Evolutionary conservation across 2,329 filamentous ascomycete genomes (phyloP), one percentile per base, ranked within the genome.

Genomic region (Emergomyces pasteurianus): DNA sequence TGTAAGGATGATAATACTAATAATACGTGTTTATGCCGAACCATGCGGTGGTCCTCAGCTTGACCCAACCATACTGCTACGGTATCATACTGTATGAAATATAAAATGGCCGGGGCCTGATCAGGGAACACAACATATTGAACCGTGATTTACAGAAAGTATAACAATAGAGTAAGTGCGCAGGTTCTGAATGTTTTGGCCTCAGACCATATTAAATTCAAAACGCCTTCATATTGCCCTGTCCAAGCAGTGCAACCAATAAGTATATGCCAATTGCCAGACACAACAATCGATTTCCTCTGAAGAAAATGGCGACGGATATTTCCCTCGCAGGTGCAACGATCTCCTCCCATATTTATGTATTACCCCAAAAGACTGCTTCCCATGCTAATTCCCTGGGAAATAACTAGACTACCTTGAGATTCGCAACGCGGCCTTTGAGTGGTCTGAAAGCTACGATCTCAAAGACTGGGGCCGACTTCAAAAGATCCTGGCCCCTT

Each of bases 381-480:
- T 56, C 53, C 0, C 23, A 58, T 57, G 54, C 54, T 57, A 57
- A 57, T 42, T 16, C 10, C 6, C 40, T 18, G 34, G 54, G 46
- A 36, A 7, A 61, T 36, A 18, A 36, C 2, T 50, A 75, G 73
- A 75, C 60, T 72, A 70, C 56, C 63, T 73, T n/a, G 65, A 67
- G 31, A 65, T 74, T 16, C 69, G 70, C 8, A 71, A 71, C 43
- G 64, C 73, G 4, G 65, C 71, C 28, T 77, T 76, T 59, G 75
- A 77, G 64, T 78, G 75, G 75, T 73, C 72, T 1, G 75, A 78
- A 61, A 77, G 74, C 68, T 78, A 77, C 62, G 75, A 78, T 62
- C 66, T 68, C 59, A 78, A 77, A 68, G 73, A 77, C 65, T 77
- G 74, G 74, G 67, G 69, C 26, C 72, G 74, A 28, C 70, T 77